Conservation (phyloP, 1,284 basidiomycete species). For the Schizopora paradoxa region DNA sequence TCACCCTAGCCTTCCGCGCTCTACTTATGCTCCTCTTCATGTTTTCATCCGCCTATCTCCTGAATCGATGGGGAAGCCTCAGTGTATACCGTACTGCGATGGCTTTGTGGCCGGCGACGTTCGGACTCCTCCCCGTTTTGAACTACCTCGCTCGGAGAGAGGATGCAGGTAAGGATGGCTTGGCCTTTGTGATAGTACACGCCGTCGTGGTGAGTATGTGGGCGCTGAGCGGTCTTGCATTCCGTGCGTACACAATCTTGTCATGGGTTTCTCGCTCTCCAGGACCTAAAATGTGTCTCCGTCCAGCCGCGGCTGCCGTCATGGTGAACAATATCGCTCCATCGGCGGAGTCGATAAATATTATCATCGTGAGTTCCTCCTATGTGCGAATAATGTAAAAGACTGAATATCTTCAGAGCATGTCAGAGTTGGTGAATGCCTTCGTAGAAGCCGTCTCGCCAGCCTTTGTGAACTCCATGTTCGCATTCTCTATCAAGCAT, state of each 20-base stretch:
- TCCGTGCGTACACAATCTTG: too few species aligned
- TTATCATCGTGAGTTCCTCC: slow-evolving; percentile 20
- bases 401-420: too few species aligned
- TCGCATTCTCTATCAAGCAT: slow-evolving; percentile 20
- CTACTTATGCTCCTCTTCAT: slow-evolving; percentile 11
- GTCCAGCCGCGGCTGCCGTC: slow-evolving; percentile 14
- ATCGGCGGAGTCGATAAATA: slow-evolving; percentile 19
- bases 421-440: too few species aligned
- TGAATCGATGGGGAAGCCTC: slow-evolving; percentile 3
- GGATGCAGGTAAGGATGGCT: too few species aligned
- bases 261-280: too few species aligned
- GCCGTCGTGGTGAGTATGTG: too few species aligned
- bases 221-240: too few species aligned
- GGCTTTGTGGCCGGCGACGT: slow-evolving; percentile 17
- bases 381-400: too few species aligned
- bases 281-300: too few species aligned
- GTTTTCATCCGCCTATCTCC: slow-evolving; percentile 4
- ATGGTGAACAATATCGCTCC: slow-evolving; percentile 21
- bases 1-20: slow-evolving; percentile 15
- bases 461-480: slow-evolving; percentile 20
- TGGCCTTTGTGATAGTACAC: too few species aligned
- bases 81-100: slow-evolving; percentile 15
- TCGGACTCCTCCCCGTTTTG: slow-evolving; percentile 18
- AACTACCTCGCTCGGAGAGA: slow-evolving; percentile 18
- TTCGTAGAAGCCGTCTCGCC: too few species aligned